Conservation (phyloP, 768 basidiomycete genomes). For the Cystobasidium onofrii region DNA sequence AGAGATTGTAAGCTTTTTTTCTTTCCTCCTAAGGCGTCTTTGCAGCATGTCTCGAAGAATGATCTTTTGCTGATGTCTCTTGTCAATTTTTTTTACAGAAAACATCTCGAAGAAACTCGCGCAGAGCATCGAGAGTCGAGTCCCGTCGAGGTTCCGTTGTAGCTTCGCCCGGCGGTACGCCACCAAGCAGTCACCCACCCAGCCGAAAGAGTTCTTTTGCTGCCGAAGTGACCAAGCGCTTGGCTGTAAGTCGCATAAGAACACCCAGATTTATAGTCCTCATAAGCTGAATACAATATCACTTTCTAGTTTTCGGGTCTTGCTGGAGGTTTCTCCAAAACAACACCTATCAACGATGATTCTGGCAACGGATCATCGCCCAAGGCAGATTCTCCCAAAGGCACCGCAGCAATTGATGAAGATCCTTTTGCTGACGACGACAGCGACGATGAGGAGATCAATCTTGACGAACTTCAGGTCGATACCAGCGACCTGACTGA, state of each 20-base stretch:
- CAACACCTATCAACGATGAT: slow-evolving; percentile 37
- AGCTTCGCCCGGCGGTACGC: background rate
- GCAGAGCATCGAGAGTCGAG: background rate
- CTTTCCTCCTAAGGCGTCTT: too few species aligned
- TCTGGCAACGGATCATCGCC: slow-evolving; percentile 22
- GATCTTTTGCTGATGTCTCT: too few species aligned
- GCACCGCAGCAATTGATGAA: slow-evolving; percentile 35
- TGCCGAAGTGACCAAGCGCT: slow-evolving; percentile 34
- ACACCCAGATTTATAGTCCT: background rate
- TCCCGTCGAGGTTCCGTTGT: slow-evolving; percentile 20
- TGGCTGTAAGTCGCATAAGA: background rate
- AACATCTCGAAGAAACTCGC: slow-evolving; percentile 13
- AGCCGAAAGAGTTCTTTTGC: slow-evolving; percentile 35
- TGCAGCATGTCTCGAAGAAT: too few species aligned
- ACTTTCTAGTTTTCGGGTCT: slow-evolving; percentile 31
- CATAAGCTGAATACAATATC: background rate
- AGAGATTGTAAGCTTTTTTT: slow-evolving; percentile 21
- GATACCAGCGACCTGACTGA: slow-evolving; percentile 52
- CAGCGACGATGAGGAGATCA: slow-evolving; percentile 52
- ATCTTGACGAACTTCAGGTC: slow-evolving; percentile 54
- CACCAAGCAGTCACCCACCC: slow-evolving; percentile 25
- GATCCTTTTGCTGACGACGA: slow-evolving; percentile 41
- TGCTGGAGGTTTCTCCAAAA: slow-evolving; percentile 25
- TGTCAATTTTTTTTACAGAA: too few species aligned
- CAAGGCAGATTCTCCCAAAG: slow-evolving; percentile 23